Conservation (phyloP, 805 yeast genomes). For the Spathaspora hagerdaliae region DNA sequence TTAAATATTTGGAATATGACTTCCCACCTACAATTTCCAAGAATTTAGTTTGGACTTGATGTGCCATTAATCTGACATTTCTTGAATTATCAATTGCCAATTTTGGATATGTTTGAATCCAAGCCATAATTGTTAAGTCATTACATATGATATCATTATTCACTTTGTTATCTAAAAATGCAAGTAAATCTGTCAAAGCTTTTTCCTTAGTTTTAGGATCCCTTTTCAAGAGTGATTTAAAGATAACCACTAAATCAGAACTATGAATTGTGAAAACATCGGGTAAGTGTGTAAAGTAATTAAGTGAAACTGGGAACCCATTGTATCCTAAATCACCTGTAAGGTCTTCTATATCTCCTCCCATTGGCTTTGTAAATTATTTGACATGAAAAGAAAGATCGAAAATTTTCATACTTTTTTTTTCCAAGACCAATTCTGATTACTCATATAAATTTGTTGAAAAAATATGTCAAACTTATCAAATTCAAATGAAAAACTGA, state of each 20-base stretch:
- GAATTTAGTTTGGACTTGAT: conserved; percentile 55
- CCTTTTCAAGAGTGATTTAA: conserved; percentile 72
- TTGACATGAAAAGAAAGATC: not conserved
- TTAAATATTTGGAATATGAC: conserved; percentile 58
- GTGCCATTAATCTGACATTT: conserved; percentile 57
- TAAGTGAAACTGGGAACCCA: conserved; percentile 56
- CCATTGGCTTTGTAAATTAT: not conserved
- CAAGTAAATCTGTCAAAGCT: conserved; percentile 52
- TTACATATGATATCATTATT: conserved; percentile 27
- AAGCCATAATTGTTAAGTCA: conserved; percentile 53
- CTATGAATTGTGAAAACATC: conserved; percentile 37
- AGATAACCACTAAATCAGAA: conserved; percentile 57
- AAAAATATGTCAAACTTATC: too few relatives aligned
- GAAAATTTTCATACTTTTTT: too few relatives aligned
- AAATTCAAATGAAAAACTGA: too few relatives aligned
- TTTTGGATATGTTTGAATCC: conserved; percentile 83
- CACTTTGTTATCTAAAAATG: conserved; percentile 26
- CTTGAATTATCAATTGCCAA: conserved; percentile 69
- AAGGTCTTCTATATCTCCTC: not conserved
- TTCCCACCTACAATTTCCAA: conserved; percentile 50
- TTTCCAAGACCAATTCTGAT: too few relatives aligned
- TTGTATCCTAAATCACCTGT: conserved; percentile 26
- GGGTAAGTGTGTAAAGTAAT: conserved; percentile 75
- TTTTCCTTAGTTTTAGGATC: conserved; percentile 85
- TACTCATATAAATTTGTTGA: too few relatives aligned